Percentiles rank a stretch among this genome's conserved stretches.
Conservation (phyloP, 805 yeast genomes). For the Priceomyces medius region DNA sequence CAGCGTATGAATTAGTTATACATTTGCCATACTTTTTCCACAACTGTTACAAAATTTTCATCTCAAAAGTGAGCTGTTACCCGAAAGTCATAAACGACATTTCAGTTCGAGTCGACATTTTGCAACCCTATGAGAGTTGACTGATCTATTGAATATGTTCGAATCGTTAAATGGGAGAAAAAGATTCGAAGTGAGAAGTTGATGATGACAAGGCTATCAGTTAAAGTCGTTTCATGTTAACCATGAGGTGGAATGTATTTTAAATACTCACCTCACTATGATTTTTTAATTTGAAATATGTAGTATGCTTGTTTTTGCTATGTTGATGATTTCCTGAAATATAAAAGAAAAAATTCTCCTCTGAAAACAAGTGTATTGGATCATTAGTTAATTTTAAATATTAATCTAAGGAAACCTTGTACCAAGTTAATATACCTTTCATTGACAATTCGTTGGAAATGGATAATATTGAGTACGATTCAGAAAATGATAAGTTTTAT, state of each 20-base stretch:
- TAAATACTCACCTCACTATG: no score
- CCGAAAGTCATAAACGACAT: conserved; percentile 3
- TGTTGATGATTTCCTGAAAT: not conserved
- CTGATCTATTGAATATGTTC: no score
- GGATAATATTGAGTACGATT: not conserved
- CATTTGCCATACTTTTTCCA: not conserved
- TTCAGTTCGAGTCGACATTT: conserved; percentile 2
- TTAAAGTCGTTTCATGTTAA: no score
- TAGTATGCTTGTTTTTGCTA: conserved; percentile 3
- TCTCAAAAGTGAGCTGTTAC: not conserved
- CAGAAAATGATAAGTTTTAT: not conserved
- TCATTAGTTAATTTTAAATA: not conserved
- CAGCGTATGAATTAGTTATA: not conserved
- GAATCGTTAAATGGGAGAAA: no score
- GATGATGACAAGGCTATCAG: no score
- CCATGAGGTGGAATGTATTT: no score
- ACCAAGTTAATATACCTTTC: not conserved
- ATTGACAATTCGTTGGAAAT: conserved; percentile 1
- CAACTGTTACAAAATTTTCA: conserved; percentile 2
- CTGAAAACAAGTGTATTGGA: not conserved
- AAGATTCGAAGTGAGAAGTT: no score
- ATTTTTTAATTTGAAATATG: no score
- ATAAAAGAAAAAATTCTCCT: not conserved
- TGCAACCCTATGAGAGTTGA: conserved; percentile 4
- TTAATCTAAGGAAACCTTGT: conserved; percentile 1